Evolutionary conservation across 495 filamentous ascomycete genomes (phyloP), one percentile per base, ranked within the genome.

Genomic region (Aspergillus kassunensis): DNA sequence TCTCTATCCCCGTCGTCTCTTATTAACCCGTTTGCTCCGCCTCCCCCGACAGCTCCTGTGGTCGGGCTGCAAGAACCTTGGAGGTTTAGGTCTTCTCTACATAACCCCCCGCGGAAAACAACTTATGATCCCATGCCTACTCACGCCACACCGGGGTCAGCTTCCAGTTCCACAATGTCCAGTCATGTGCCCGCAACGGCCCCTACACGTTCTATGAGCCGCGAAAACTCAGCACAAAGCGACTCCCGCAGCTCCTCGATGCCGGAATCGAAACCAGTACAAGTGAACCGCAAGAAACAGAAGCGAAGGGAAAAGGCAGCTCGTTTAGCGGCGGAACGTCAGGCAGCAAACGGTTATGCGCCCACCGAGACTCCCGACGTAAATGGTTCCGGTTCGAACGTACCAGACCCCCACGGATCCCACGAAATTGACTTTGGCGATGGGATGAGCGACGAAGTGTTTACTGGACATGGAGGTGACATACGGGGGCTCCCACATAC

Each of bases 261-360:
- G 16, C 43, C 61, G 49, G 68, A 64, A 46, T 49, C 56, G n/a
- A 70, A 62, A 49, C 56, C 71, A 5, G 54, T 62, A 27, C 66
- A 77, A 4, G 87, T 92, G 35, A 96, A 96, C 69, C 83, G 88
- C 62, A 96, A 96, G 72, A 96, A 96, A 69, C 87, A 91, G 66
- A 95, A 95, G 69, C 81, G 87, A 25, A 83, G 87, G 55, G 77
- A 84, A 51, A 92, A 91, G 67, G 87, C 87, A 41, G 88, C 88
- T 34, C 81, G 86, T 15, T 79, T 85, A 51, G 86, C 83, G 29
- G 84, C 83, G 45, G 82, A 74, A 36, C 67, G 74, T 46, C 62
- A 63, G 31, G 41, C 55, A 10, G 54, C 54, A 4, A 65, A 62
- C 37, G 67, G 58, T 18, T 61, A 63, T 35, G 52, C 49, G 18